These are phyloP conservation scores for Paramyrothecium roridum DNA, from an alignment of 2,329 filamentous ascomycete species.

Conservation along the genomic window DNA sequence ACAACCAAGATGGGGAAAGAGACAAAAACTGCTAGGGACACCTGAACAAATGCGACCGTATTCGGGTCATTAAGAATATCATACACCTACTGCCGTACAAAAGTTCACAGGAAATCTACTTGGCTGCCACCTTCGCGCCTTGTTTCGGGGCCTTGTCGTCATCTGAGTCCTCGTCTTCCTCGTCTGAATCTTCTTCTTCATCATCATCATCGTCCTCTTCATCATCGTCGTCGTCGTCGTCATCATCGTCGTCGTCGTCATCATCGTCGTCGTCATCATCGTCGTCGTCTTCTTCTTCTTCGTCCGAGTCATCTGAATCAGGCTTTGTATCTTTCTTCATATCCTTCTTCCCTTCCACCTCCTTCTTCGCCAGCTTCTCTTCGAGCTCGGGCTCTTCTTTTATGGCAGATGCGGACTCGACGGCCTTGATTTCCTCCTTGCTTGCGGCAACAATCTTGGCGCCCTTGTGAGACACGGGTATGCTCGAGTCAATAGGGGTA, in stretches of 20 bases:
- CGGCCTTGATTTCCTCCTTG: conserved; percentile 33
- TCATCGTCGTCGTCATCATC: conserved; percentile 16
- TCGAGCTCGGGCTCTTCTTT: conserved; percentile 35
- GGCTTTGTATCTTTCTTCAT: conserved; percentile 19
- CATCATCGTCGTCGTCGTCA: conserved; percentile 9
- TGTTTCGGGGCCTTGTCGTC: conserved; percentile 10
- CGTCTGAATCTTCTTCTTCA: conserved; percentile 4
- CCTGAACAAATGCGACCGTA: not conserved
- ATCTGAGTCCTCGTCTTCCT: conserved; percentile 9
- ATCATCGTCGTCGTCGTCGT: conserved; percentile 5
- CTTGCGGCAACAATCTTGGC: conserved; percentile 27
- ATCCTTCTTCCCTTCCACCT: conserved; percentile 20
- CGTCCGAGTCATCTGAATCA: conserved; percentile 17
- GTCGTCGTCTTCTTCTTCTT: conserved; percentile 19
- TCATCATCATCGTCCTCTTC: conserved; percentile 9
- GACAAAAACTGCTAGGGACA: too few relatives aligned
- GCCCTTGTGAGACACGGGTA: conserved; percentile 19
- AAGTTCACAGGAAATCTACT: not conserved
- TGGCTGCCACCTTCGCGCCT: conserved; percentile 8
- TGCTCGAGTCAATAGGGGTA: conserved; percentile 8
- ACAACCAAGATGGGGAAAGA: too few relatives aligned
- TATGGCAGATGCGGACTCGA: conserved; percentile 31
- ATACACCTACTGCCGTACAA: not conserved
- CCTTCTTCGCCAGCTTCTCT: conserved; percentile 26
- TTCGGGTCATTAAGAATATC: not conserved